These are phyloP conservation scores for barrel medic (Medicago truncatula) DNA, from an alignment of 306 rosid genomes.

Conservation along the genomic window MtrunA17r5.0-ANR NC_053046.1:10928001-10928500, in stretches of 20 bases:
- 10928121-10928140: not conserved
- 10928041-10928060: not conserved
- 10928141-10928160: not conserved
- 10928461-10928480: slow-evolving; percentile 94
- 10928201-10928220: too few relatives aligned
- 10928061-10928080: not conserved
- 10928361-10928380: not conserved
- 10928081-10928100: not conserved
- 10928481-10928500: slow-evolving; percentile 66
- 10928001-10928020: not conserved
- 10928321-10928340: not conserved
- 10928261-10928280: not conserved
- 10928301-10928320: slow-evolving; percentile 9
- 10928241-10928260: not conserved
- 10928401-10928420: slow-evolving; percentile 77
- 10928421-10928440: slow-evolving; percentile 72
- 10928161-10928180: slow-evolving; percentile 13
- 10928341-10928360: too few relatives aligned
- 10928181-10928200: not conserved
- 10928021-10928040: too few relatives aligned
- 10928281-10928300: slow-evolving; percentile 2
- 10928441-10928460: slow-evolving; percentile 89
- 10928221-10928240: slow-evolving; percentile 20
- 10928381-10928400: slow-evolving; percentile 3
- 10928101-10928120: slow-evolving; percentile 7